phyloP scores from a whole-genome alignment of 2,329 filamentous ascomycete species.

The Aspergillus sp. region DNA sequence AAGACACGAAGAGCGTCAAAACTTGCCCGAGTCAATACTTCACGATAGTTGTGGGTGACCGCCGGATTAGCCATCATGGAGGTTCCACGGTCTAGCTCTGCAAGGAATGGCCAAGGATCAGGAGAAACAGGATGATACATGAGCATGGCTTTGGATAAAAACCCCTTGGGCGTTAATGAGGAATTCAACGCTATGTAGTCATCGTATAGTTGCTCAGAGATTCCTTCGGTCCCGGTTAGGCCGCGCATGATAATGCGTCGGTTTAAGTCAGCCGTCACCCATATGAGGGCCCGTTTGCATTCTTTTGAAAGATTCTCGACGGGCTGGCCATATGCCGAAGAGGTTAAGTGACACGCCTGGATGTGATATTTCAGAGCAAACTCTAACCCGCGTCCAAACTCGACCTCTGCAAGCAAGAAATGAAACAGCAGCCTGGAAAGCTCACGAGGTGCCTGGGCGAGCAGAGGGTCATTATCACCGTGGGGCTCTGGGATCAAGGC shows the following conservation, averaged over 20 bases:
- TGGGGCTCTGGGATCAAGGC: constrained; percentile 21
- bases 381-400: constrained; percentile 25
- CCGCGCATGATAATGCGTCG: constrained; percentile 14
- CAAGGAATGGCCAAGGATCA: constrained; percentile 22
- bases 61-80: constrained; percentile 8
- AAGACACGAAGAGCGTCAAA: constrained; percentile 33
- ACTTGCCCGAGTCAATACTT: constrained; percentile 24
- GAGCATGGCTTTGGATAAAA: constrained; percentile 22
- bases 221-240: constrained; percentile 13
- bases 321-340: constrained; percentile 6
- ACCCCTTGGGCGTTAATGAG: constrained; percentile 14
- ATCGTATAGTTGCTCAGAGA: constrained; percentile 26
- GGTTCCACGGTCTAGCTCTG: constrained; percentile 10
- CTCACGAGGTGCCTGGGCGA: neutral
- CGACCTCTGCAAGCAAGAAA: constrained; percentile 27
- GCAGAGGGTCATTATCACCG: constrained; percentile 7
- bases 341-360: constrained; percentile 16
- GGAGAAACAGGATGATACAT: constrained; percentile 34
- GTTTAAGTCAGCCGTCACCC: constrained; percentile 19
- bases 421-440: constrained; percentile 22
- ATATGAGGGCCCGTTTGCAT: constrained; percentile 14
- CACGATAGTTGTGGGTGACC: constrained; percentile 11
- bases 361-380: constrained; percentile 26
- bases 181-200: constrained; percentile 20
- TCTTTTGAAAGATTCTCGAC: constrained; percentile 1